These are phyloP conservation scores for Silene latifolia DNA, from an alignment of 148 eudicot species.

Conservation along the genomic window DNA sequence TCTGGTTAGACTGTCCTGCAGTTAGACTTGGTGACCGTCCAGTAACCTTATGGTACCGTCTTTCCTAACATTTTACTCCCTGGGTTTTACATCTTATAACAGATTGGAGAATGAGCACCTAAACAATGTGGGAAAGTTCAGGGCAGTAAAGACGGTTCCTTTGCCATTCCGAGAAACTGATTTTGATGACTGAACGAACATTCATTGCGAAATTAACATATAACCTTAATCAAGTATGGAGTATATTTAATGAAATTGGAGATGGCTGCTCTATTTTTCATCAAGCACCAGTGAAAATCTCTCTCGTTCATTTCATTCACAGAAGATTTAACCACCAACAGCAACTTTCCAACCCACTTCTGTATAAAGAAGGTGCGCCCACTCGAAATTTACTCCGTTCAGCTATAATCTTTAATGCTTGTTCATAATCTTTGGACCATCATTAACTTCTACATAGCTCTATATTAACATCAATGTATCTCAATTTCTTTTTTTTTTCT, in stretches of 20 bases:
- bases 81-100: constrained; percentile 15
- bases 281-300: constrained; percentile 15
- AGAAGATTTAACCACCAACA: constrained; percentile 1
- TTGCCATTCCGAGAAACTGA: constrained; percentile 75
- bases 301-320: constrained; percentile 12
- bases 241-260: constrained; percentile 8
- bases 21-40: background rate
- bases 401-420: constrained; percentile 1
- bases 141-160: constrained; percentile 86
- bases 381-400: constrained; percentile 3
- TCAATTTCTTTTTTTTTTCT: background rate
- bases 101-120: constrained; percentile 94
- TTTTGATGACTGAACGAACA: constrained; percentile 54
- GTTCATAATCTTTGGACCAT: constrained; percentile 4
- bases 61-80: background rate
- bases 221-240: background rate
- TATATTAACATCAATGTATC: constrained; percentile 16
- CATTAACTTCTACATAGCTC: constrained; percentile 7
- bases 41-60: background rate
- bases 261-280: constrained; percentile 14
- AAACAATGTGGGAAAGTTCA: constrained; percentile 78
- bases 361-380: constrained; percentile 20
- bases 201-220: constrained; percentile 7
- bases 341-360: constrained; percentile 15
- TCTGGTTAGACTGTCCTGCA: background rate